A percentile compares a stretch with the other conserved stretches of the same genome.
Evolutionary conservation across 768 basidiomycete genomes (phyloP).

Genomic region (Hericium erinaceus): DNA sequence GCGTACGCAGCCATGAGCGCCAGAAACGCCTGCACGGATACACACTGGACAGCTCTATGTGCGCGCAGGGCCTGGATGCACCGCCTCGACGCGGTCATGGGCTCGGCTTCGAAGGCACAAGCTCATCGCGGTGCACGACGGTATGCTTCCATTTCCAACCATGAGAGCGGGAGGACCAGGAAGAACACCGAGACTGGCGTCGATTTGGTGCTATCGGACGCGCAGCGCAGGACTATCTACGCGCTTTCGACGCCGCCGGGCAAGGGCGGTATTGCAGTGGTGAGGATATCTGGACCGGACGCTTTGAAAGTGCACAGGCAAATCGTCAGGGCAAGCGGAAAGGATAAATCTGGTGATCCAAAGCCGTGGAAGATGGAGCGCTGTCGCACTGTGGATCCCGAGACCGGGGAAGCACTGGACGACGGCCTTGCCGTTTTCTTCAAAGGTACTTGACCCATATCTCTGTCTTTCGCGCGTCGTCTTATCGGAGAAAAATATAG

Average conservation of each 20-base stretch:
- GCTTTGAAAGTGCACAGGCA: slow-evolving; percentile 50
- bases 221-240: slow-evolving; percentile 72
- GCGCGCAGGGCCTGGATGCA: too few species aligned
- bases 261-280: slow-evolving; percentile 73
- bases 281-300: slow-evolving; percentile 76
- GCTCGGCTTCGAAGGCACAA: too few species aligned
- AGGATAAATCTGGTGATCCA: slow-evolving; percentile 24
- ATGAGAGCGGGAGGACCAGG: too few species aligned
- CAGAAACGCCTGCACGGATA: too few species aligned
- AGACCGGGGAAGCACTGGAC: slow-evolving; percentile 54
- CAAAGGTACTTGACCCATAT: slow-evolving; percentile 35
- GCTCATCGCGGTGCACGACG: too few species aligned
- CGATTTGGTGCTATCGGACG: slow-evolving; percentile 27
- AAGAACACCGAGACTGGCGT: background rate
- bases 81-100: too few species aligned
- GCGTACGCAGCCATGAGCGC: too few species aligned
- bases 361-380: slow-evolving; percentile 62
- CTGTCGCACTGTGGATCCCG: slow-evolving; percentile 59
- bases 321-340: slow-evolving; percentile 35
- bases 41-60: too few species aligned
- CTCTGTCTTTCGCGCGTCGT: background rate
- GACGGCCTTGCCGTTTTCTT: slow-evolving; percentile 81
- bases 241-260: slow-evolving; percentile 84
- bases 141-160: too few species aligned
- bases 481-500: slow-evolving; percentile 26